Conservation (phyloP, 805 yeast genomes). For the Kodamaea fukazawae region DNA sequence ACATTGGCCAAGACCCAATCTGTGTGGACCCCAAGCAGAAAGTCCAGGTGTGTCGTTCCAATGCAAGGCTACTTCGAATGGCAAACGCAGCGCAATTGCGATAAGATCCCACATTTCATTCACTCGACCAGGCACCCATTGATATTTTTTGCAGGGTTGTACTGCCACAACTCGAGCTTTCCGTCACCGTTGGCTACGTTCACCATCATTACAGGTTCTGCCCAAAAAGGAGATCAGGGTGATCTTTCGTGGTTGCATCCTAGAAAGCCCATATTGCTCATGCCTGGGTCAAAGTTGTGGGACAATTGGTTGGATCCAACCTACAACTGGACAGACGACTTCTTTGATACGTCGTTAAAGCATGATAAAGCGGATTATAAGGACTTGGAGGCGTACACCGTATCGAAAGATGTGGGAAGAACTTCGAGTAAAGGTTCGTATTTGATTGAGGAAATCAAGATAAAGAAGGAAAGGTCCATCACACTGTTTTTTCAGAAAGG, state of each 20-base stretch:
- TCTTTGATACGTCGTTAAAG: conserved; percentile 40
- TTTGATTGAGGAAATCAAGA: conserved; percentile 29
- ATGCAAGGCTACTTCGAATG: conserved; percentile 87
- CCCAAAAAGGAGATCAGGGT: conserved; percentile 41
- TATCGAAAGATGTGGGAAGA: conserved; percentile 63
- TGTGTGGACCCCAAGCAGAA: conserved; percentile 56
- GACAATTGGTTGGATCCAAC: conserved; percentile 58
- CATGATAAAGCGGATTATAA: conserved; percentile 30
- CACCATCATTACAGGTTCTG: conserved; percentile 73
- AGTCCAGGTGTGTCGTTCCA: conserved; percentile 70
- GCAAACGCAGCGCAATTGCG: conserved; percentile 38
- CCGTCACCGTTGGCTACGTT: conserved; percentile 43
- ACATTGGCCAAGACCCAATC: conserved; percentile 46
- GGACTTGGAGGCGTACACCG: conserved; percentile 52
- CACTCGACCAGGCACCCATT: conserved; percentile 50
- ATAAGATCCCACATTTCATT: conserved; percentile 65
- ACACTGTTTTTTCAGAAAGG: conserved; percentile 25
- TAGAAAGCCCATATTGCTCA: conserved; percentile 74
- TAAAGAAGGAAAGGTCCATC: conserved; percentile 22
- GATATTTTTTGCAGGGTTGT: conserved; percentile 59
- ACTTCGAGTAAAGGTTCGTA: conserved; percentile 46
- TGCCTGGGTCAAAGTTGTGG: conserved; percentile 59
- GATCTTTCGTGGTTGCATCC: conserved; percentile 67
- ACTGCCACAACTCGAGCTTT: conserved; percentile 35
- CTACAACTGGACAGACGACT: conserved; percentile 34